Percentiles rank a stretch among this genome's conserved stretches.
These are phyloP conservation scores for Casuarina equisetifolia DNA, from an alignment of 306 rosid genomes.

Conservation along the genomic window DNA sequence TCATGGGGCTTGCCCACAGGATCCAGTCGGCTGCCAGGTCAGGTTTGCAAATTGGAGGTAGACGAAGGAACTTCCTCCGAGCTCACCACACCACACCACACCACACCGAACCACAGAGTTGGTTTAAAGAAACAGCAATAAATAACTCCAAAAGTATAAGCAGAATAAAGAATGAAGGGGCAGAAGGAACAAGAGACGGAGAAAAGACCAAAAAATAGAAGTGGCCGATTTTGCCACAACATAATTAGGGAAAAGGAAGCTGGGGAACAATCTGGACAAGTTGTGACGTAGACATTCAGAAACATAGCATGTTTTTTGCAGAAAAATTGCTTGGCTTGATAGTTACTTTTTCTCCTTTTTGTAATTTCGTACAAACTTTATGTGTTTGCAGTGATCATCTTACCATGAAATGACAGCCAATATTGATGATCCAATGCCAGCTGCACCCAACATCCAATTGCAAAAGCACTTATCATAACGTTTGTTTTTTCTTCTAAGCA, in stretches of 20 bases:
- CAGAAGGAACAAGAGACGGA: background rate
- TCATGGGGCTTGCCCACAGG: conserved; percentile 25
- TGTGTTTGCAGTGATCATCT: background rate
- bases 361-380: conserved; percentile 5
- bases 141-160: too few relatives aligned
- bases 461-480: background rate
- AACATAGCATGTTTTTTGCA: background rate
- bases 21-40: background rate
- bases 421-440: background rate
- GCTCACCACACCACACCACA: too few relatives aligned
- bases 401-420: background rate
- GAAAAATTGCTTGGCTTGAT: background rate
- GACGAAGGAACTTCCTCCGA: too few relatives aligned
- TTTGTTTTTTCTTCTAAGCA: background rate
- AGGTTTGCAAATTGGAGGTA: background rate
- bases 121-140: too few relatives aligned
- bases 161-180: background rate
- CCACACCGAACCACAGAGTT: too few relatives aligned
- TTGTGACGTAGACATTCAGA: background rate
- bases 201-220: background rate
- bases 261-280: background rate
- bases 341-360: background rate
- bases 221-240: background rate
- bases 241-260: background rate
- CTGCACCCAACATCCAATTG: background rate